A percentile compares a stretch with the other conserved stretches of the same genome.
These are phyloP conservation scores for Pyrenochaeta sp. DNA, from an alignment of 2,329 filamentous ascomycete species.

Conservation along the genomic window DNA sequence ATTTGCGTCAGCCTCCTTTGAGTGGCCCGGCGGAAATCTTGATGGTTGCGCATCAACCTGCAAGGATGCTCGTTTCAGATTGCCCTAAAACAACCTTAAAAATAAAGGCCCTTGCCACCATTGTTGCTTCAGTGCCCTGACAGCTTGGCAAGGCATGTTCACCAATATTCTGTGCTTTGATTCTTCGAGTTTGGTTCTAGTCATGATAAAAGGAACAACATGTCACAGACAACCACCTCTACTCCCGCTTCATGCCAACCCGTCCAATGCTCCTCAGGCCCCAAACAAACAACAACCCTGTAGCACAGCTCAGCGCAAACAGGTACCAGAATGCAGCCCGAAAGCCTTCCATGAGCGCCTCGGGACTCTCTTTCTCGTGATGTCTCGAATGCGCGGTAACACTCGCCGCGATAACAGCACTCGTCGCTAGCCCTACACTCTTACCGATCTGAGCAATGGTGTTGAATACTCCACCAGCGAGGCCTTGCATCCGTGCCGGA, in stretches of 20 bases:
- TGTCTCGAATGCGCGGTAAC: conserved; percentile 32
- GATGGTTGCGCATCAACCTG: conserved; percentile 3
- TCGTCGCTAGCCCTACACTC: conserved; percentile 50
- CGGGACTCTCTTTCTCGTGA: conserved; percentile 40
- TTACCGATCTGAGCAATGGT: conserved; percentile 55
- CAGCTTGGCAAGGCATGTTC: neutral
- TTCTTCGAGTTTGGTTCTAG: neutral
- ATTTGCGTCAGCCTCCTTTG: conserved; percentile 5
- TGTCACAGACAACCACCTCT: neutral
- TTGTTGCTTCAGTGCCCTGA: neutral
- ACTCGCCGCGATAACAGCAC: conserved; percentile 48
- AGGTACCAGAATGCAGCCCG: conserved; percentile 54
- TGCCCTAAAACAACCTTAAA: neutral
- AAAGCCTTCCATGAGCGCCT: conserved; percentile 53
- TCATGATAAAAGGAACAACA: neutral
- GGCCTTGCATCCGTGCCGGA: conserved; percentile 51
- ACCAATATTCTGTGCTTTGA: neutral
- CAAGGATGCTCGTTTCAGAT: conserved; percentile 1
- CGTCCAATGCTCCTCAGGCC: conserved; percentile 56
- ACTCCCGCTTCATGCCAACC: conserved; percentile 54
- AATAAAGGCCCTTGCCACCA: neutral
- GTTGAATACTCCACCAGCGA: conserved; percentile 58
- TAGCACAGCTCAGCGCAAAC: conserved; percentile 47
- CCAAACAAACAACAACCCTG: conserved; percentile 44
- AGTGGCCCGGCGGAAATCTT: conserved; percentile 4